Evolutionary conservation across 148 eudicot species (phyloP).

Genomic region (Hydrangea macrophylla): DNA sequence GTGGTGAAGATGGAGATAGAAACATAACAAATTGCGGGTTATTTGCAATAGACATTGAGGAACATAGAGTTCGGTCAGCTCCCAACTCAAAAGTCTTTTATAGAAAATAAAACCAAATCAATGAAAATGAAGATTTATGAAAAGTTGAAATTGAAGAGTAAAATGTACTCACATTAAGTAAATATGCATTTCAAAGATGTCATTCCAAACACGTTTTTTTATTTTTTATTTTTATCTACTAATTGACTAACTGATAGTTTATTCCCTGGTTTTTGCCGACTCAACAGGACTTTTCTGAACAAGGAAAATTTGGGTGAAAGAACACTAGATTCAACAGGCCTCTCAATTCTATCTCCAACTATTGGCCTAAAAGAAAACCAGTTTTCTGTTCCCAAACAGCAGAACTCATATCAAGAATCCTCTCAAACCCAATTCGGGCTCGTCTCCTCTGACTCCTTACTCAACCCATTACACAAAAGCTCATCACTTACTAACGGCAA

Average conservation of each 20-base stretch:
- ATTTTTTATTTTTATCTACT: too few species aligned
- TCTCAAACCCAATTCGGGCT: slow-evolving; percentile 30
- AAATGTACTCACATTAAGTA: too few species aligned
- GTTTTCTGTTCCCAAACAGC: slow-evolving; percentile 24
- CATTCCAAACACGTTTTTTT: too few species aligned
- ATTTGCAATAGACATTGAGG: too few species aligned
- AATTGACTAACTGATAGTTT: neutral
- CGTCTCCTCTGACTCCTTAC: slow-evolving; percentile 41
- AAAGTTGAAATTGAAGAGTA: too few species aligned
- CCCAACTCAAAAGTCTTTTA: too few species aligned
- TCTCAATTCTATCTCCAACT: slow-evolving; percentile 29
- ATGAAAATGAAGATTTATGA: too few species aligned
- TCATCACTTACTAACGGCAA: slow-evolving; percentile 22
- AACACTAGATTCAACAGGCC: slow-evolving; percentile 22
- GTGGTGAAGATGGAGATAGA: too few species aligned
- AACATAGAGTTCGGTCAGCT: too few species aligned
- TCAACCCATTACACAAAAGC: slow-evolving; percentile 41
- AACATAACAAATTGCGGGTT: too few species aligned
- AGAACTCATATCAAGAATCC: slow-evolving; percentile 13
- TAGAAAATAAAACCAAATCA: too few species aligned
- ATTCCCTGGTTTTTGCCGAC: neutral
- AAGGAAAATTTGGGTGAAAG: slow-evolving; percentile 23
- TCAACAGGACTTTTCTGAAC: slow-evolving; percentile 25
- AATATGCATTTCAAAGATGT: too few species aligned
- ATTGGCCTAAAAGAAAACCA: slow-evolving; percentile 22